Evolutionary conservation across 495 filamentous ascomycete species (phyloP).

Genomic region (Sordaria brevicollis): DNA sequence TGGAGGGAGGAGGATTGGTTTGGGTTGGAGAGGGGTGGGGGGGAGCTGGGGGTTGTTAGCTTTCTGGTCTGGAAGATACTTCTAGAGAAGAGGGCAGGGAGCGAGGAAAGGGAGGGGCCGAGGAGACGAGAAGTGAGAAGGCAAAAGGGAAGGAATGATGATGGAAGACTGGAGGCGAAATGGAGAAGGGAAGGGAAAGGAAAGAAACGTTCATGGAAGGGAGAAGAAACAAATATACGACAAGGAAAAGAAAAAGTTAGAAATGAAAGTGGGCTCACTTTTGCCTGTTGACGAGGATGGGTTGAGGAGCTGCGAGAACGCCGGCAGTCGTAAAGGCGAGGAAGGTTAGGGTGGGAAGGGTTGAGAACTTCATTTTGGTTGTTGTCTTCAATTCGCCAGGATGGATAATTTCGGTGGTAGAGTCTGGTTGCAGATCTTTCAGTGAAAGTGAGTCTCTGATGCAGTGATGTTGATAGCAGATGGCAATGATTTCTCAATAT

Average conservation of each 20-base stretch:
- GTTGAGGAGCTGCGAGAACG: neutral
- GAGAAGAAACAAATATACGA: too few species aligned
- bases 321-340: neutral
- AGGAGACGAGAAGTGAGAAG: too few species aligned
- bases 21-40: neutral
- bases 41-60: neutral
- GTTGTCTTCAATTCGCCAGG: too few species aligned
- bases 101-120: too few species aligned
- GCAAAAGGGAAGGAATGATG: too few species aligned
- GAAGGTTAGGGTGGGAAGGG: neutral
- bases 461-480: neutral
- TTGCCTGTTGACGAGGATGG: neutral
- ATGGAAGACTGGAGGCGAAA: too few species aligned
- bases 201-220: too few species aligned
- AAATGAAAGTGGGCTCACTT: neutral
- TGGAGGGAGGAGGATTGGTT: neutral
- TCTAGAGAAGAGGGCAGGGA: neutral
- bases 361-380: neutral
- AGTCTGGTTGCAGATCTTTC: too few species aligned
- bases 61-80: neutral
- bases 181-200: too few species aligned
- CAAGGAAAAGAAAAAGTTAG: too few species aligned
- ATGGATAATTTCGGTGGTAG: too few species aligned
- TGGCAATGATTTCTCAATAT: neutral
- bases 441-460: too few species aligned